phyloP scores from a whole-genome alignment of 2,329 filamentous ascomycete species.

The Nigrograna mackinnonii region DNA sequence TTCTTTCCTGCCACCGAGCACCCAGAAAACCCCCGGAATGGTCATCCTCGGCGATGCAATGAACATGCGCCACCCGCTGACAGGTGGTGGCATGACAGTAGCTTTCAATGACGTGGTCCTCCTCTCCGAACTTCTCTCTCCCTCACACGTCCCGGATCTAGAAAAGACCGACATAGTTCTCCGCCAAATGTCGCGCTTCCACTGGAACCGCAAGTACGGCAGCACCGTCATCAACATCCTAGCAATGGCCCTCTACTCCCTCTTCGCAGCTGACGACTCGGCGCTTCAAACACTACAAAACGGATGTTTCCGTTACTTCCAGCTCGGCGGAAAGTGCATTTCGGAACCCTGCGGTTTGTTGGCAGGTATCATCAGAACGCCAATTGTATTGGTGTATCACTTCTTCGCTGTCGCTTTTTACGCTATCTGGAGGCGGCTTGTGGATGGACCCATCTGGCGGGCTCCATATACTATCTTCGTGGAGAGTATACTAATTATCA shows the following conservation, averaged over 20 bases:
- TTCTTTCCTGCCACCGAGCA: conserved; percentile 83
- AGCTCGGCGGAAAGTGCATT: conserved; percentile 70
- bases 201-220: conserved; percentile 83
- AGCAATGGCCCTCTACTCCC: conserved; percentile 87
- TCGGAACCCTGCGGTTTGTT: conserved; percentile 82
- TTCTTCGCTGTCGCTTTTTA: conserved; percentile 94
- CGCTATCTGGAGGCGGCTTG: conserved; percentile 73
- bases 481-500: conserved; percentile 72
- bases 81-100: conserved; percentile 97
- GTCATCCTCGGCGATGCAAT: conserved; percentile 90
- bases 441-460: conserved; percentile 46
- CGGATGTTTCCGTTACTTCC: conserved; percentile 94
- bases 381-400: conserved; percentile 80
- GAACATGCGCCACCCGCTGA: conserved; percentile 99
- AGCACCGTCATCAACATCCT: conserved; percentile 95
- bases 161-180: conserved; percentile 68
- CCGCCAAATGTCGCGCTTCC: conserved; percentile 72
- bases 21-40: conserved; percentile 71
- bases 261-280: conserved; percentile 78
- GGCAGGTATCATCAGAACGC: conserved; percentile 77
- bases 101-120: conserved; percentile 90
- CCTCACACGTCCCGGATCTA: conserved; percentile 69
- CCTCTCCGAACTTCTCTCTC: conserved; percentile 73
- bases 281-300: conserved; percentile 75
- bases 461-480: conserved; percentile 60